These are phyloP conservation scores for Chloranthus sessilifolius DNA, from an alignment of 164 flowering plant genomes.

Conservation along the genomic window DNA sequence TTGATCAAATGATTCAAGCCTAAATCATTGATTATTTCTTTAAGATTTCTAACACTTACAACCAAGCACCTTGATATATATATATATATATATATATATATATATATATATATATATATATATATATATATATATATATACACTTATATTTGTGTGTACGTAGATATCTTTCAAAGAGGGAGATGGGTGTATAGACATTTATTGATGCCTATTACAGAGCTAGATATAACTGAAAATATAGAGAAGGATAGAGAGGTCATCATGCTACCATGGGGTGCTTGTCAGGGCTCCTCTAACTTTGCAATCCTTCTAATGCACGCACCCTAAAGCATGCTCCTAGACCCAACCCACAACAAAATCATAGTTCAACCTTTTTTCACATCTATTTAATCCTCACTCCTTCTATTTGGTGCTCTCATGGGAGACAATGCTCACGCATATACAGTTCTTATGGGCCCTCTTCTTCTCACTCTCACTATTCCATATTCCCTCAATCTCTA, in stretches of 20 bases:
- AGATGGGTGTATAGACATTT: background rate
- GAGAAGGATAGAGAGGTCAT: conserved; percentile 12
- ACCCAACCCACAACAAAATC: conserved; percentile 11
- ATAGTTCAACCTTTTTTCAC: conserved; percentile 5
- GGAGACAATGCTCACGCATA: conserved; percentile 33
- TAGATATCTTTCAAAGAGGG: background rate
- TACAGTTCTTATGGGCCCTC: conserved; percentile 34
- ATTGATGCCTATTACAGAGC: too few species aligned
- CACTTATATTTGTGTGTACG: background rate
- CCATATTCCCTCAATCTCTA: conserved; percentile 23
- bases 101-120: background rate
- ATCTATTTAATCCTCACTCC: conserved; percentile 24
- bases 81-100: background rate
- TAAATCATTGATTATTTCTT: too few species aligned
- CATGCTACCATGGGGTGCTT: conserved; percentile 18
- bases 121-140: background rate
- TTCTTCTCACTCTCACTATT: conserved; percentile 31
- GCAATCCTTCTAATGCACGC: conserved; percentile 29
- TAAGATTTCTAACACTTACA: too few species aligned
- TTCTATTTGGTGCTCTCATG: conserved; percentile 11
- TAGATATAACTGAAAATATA: background rate
- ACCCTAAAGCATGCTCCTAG: conserved; percentile 4
- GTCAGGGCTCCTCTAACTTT: conserved; percentile 26
- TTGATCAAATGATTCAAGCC: too few species aligned
- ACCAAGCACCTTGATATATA: background rate